Evolutionary conservation across 2,329 filamentous ascomycete species (phyloP).

Genomic region (Fusarium sp.): DNA sequence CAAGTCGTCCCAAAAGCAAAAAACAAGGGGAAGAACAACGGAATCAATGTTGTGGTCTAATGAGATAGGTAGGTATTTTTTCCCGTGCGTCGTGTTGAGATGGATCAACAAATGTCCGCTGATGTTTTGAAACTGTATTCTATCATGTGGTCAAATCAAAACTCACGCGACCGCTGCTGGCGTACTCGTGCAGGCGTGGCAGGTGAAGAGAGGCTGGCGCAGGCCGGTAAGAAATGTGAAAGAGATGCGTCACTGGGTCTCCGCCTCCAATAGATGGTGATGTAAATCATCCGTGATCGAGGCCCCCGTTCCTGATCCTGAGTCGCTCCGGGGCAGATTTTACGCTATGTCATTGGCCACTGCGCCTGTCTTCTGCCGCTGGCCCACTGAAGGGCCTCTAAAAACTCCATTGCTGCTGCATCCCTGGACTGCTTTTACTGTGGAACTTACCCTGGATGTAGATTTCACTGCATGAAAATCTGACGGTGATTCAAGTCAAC

Average conservation of each 20-base stretch:
- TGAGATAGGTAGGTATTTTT: neutral
- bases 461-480: conserved; percentile 16
- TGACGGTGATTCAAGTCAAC: conserved; percentile 2
- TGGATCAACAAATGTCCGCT: conserved; percentile 33
- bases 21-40: neutral
- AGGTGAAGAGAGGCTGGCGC: conserved; percentile 35
- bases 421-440: conserved; percentile 16
- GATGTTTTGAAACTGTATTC: conserved; percentile 6
- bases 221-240: conserved; percentile 35
- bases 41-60: neutral
- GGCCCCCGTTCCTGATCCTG: conserved; percentile 38
- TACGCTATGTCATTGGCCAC: conserved; percentile 14
- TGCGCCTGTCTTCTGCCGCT: conserved; percentile 6
- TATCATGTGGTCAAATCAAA: conserved; percentile 44
- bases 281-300: conserved; percentile 33
- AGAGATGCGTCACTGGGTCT: conserved; percentile 39
- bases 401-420: neutral
- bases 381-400: conserved; percentile 16
- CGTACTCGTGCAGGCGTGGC: conserved; percentile 38
- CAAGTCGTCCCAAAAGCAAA: conserved; percentile 1
- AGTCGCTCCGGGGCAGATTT: conserved; percentile 28
- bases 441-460: conserved; percentile 35
- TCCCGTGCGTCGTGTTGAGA: neutral
- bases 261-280: conserved; percentile 42
- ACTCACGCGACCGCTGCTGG: conserved; percentile 41